These are phyloP conservation scores for Linnemannia elongata DNA, from an alignment of 192 early-diverging fungal species.

Conservation along the genomic window DNA sequence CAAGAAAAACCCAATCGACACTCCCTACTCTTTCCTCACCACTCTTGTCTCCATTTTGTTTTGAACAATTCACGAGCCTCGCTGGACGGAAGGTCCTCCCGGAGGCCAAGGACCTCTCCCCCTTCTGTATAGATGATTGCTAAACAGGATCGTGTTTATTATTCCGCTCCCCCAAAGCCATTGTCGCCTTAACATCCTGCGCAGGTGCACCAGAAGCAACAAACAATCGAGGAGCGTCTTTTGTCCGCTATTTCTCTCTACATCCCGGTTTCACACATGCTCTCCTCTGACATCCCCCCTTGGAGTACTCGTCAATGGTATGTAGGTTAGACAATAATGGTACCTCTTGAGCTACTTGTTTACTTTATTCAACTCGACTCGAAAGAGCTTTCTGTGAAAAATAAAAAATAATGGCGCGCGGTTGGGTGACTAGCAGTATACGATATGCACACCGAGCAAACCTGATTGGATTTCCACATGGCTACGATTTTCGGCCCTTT, in stretches of 20 bases:
- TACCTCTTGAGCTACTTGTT: neutral
- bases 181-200: neutral
- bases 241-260: too few relatives aligned
- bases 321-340: too few relatives aligned
- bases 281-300: too few relatives aligned
- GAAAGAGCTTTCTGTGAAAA: conserved; percentile 9
- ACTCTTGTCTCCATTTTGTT: neutral
- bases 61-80: neutral
- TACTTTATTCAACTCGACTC: neutral
- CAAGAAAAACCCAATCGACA: neutral
- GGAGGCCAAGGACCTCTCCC: neutral
- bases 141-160: neutral
- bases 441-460: neutral
- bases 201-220: neutral
- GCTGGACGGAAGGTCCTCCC: neutral
- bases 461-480: neutral
- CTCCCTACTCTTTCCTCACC: neutral
- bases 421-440: too few relatives aligned
- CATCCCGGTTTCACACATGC: too few relatives aligned
- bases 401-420: neutral
- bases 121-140: neutral
- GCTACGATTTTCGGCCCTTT: neutral
- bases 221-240: too few relatives aligned
- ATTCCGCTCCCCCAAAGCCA: neutral
- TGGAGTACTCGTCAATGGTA: too few relatives aligned